phyloP scores from a whole-genome alignment of 2,329 filamentous ascomycete species.

The Epicoccum sorghinum region DNA sequence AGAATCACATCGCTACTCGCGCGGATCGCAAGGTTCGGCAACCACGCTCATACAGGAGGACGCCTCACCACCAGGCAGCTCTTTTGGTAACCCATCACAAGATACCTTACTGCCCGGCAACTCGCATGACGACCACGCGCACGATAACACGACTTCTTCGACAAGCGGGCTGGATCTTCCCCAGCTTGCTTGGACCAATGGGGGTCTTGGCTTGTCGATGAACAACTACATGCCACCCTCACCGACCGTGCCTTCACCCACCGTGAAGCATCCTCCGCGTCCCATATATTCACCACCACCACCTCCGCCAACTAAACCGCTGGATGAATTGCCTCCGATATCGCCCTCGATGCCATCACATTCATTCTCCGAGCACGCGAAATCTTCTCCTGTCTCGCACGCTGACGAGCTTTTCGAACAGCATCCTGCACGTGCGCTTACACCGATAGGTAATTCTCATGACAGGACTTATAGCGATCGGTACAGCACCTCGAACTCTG shows the following conservation, averaged over 20 bases:
- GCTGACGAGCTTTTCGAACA: slow-evolving; percentile 27
- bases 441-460: slow-evolving; percentile 26
- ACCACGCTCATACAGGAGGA: slow-evolving; percentile 44
- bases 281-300: slow-evolving; percentile 56
- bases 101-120: slow-evolving; percentile 46
- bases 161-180: slow-evolving; percentile 40
- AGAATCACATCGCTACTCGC: slow-evolving; percentile 43
- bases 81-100: slow-evolving; percentile 36
- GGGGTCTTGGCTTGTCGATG: slow-evolving; percentile 54
- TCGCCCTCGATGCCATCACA: slow-evolving; percentile 11
- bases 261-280: slow-evolving; percentile 49
- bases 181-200: slow-evolving; percentile 46
- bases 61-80: slow-evolving; percentile 41
- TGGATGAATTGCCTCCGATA: slow-evolving; percentile 18
- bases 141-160: slow-evolving; percentile 1
- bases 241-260: slow-evolving; percentile 29
- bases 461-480: slow-evolving; percentile 26
- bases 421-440: slow-evolving; percentile 31
- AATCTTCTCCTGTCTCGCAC: slow-evolving; percentile 12
- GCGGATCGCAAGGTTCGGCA: slow-evolving; percentile 38
- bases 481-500: slow-evolving; percentile 26
- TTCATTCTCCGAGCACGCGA: slow-evolving; percentile 6
- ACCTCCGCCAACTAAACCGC: slow-evolving; percentile 37
- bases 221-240: slow-evolving; percentile 35
- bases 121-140: slow-evolving; percentile 32